These are phyloP conservation scores for Pseudozyma sp. DNA, from an alignment of 1,284 basidiomycete genomes.

Conservation along the genomic window DNA sequence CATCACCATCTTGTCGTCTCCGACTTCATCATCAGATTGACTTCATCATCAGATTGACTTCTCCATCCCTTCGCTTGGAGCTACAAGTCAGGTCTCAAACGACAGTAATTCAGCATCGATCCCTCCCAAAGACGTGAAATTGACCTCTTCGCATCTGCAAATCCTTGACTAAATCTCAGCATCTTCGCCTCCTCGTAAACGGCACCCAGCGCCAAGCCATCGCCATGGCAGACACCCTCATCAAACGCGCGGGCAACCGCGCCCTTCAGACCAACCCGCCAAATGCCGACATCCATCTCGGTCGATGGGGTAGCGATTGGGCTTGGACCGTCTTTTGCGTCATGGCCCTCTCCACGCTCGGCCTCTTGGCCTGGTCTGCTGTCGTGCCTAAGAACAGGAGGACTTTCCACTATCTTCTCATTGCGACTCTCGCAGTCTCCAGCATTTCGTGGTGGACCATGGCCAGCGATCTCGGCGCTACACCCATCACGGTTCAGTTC, in stretches of 20 bases:
- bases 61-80: too few species aligned
- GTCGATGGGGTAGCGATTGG: slow-evolving; percentile 71
- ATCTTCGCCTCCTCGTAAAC: not conserved
- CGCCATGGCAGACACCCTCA: slow-evolving; percentile 4
- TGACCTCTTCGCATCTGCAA: too few species aligned
- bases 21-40: too few species aligned
- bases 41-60: too few species aligned
- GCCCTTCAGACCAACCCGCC: slow-evolving; percentile 47
- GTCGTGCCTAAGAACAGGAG: slow-evolving; percentile 68
- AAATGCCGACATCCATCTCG: slow-evolving; percentile 53
- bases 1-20: too few species aligned
- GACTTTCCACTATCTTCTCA: slow-evolving; percentile 71
- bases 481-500: slow-evolving; percentile 73
- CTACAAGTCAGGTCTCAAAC: too few species aligned
- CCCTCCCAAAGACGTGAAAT: too few species aligned
- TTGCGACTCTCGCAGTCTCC: slow-evolving; percentile 67
- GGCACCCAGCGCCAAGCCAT: not conserved
- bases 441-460: slow-evolving; percentile 72
- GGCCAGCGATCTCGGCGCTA: slow-evolving; percentile 75
- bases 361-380: slow-evolving; percentile 47
- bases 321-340: slow-evolving; percentile 68
- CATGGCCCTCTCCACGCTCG: slow-evolving; percentile 62
- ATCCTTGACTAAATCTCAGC: too few species aligned
- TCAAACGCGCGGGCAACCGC: slow-evolving; percentile 33
- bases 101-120: too few species aligned